Evolutionary conservation across 2,329 filamentous ascomycete species (phyloP).

Genomic region (Colletotrichum sp.): DNA sequence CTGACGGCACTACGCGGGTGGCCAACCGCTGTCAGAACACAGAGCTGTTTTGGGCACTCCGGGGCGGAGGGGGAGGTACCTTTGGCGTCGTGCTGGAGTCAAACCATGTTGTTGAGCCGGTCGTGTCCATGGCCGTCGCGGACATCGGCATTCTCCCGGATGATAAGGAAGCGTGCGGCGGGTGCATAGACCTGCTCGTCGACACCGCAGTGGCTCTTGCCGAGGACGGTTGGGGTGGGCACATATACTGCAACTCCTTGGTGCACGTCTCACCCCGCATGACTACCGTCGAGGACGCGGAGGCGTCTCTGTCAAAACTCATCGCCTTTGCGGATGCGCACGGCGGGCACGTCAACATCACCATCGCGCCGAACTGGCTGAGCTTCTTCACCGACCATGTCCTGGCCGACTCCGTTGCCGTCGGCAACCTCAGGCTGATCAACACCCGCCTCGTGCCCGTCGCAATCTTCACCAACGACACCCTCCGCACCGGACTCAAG

Average conservation of each 20-base stretch:
- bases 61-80: background rate
- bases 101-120: background rate
- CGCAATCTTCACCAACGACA: background rate
- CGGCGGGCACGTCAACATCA: background rate
- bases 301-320: background rate
- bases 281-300: background rate
- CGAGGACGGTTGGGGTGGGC: background rate
- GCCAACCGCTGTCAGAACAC: background rate
- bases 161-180: accelerated
- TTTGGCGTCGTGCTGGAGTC: background rate
- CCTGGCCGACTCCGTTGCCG: background rate
- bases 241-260: background rate
- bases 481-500: background rate
- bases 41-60: background rate
- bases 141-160: background rate
- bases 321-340: background rate
- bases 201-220: accelerated
- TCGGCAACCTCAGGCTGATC: background rate
- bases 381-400: background rate
- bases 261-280: accelerated
- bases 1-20: background rate
- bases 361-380: background rate
- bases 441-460: background rate
- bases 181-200: background rate
- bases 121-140: background rate